Conservation (phyloP, 371 early-diverging fungal species). For the Synchytrium microbalum region DNA sequence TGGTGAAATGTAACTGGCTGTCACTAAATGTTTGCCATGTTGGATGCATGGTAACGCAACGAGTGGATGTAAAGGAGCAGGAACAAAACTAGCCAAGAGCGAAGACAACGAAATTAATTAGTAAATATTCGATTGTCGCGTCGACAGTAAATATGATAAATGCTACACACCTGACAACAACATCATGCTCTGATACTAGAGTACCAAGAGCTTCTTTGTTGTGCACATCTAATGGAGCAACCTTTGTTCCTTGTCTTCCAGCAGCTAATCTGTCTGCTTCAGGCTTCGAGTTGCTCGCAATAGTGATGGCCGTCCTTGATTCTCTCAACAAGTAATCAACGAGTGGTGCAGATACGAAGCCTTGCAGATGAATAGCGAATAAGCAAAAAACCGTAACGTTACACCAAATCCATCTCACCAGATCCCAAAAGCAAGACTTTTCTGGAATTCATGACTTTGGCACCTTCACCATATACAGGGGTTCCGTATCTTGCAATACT, state of each 20-base stretch:
- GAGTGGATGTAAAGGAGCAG: constrained; percentile 71
- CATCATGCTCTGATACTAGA: constrained; percentile 30
- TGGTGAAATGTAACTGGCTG: constrained; percentile 85
- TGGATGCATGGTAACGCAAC: constrained; percentile 77
- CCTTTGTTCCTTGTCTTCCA: constrained; percentile 26
- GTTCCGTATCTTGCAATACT: constrained; percentile 22
- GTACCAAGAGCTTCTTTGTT: constrained; percentile 23
- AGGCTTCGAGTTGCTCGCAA: constrained; percentile 71
- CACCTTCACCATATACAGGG: constrained; percentile 8
- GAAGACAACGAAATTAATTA: background rate
- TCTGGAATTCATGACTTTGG: constrained; percentile 18
- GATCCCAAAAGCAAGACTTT: constrained; percentile 86
- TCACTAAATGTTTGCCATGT: constrained; percentile 77
- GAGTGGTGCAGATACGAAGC: constrained; percentile 89
- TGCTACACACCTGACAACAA: constrained; percentile 22
- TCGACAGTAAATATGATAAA: background rate
- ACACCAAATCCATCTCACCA: constrained; percentile 43
- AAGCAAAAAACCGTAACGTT: too few species aligned
- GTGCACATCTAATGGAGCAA: constrained; percentile 70
- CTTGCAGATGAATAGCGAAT: too few species aligned
- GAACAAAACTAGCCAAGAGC: constrained; percentile 41
- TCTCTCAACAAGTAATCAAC: constrained; percentile 87
- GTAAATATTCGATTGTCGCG: background rate
- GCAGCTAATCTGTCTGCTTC: constrained; percentile 50
- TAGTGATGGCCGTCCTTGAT: constrained; percentile 20